These are phyloP conservation scores for Sanguinoderma infundibulare DNA, from an alignment of 1,284 basidiomycete genomes.

Conservation along the genomic window DNA sequence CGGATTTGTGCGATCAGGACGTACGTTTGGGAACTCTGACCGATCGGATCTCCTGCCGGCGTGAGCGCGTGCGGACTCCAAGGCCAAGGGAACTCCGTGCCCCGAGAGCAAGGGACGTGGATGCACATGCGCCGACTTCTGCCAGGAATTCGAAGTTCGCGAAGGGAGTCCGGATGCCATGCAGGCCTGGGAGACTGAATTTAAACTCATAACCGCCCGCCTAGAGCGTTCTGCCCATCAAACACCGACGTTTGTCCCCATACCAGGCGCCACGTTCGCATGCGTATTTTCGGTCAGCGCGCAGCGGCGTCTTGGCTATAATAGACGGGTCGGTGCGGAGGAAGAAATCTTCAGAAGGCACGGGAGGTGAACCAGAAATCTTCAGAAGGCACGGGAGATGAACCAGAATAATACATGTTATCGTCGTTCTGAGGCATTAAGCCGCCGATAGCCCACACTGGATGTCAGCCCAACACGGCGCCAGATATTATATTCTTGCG, in stretches of 20 bases:
- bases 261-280: slow-evolving; percentile 17
- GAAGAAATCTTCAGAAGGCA: background rate
- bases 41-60: slow-evolving; percentile 15
- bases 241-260: slow-evolving; percentile 13
- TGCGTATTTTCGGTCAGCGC: slow-evolving; percentile 16
- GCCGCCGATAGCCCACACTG: background rate
- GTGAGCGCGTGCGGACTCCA: background rate
- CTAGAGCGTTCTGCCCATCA: slow-evolving; percentile 14
- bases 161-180: slow-evolving; percentile 8
- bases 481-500: background rate
- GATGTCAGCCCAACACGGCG: background rate
- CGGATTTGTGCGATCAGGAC: background rate
- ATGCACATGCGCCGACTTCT: background rate
- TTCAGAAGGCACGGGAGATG: background rate
- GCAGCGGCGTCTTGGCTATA: slow-evolving; percentile 5
- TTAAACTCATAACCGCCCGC: slow-evolving; percentile 12
- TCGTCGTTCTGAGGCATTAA: too few relatives aligned
- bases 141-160: background rate
- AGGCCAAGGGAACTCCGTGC: background rate
- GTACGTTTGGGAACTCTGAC: background rate
- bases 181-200: slow-evolving; percentile 17
- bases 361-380: background rate
- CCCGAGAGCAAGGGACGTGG: too few relatives aligned
- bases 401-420: too few relatives aligned
- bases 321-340: background rate